Percentiles rank a stretch among this genome's conserved stretches.
Evolutionary conservation across 2,329 filamentous ascomycete genomes (phyloP).

Genomic region (Hypoxylon sp.): DNA sequence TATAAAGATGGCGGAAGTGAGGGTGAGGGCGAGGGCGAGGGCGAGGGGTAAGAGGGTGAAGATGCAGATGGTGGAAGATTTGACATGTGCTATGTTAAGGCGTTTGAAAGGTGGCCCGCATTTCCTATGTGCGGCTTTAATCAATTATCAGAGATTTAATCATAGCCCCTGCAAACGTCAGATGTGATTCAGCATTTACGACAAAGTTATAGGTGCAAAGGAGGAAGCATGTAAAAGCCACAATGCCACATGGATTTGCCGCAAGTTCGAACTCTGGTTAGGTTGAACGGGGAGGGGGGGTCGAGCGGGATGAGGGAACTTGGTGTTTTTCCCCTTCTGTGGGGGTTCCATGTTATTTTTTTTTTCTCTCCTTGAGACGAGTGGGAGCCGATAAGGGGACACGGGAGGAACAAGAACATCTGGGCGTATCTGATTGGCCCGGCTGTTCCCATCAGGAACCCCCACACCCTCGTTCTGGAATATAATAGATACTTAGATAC

Average conservation of each 20-base stretch:
- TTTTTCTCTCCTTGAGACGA: slow-evolving; percentile 6
- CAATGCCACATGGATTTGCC: slow-evolving; percentile 45
- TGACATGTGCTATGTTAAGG: slow-evolving; percentile 37
- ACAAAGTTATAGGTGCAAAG: slow-evolving; percentile 1
- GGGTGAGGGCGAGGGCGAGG: neutral
- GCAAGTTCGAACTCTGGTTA: slow-evolving; percentile 22
- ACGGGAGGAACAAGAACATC: slow-evolving; percentile 31
- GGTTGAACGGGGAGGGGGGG: neutral
- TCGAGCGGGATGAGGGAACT: slow-evolving; percentile 7
- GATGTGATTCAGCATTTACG: slow-evolving; percentile 28
- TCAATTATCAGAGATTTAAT: slow-evolving; percentile 45
- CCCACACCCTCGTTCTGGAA: slow-evolving; percentile 29
- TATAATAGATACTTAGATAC: slow-evolving; percentile 18
- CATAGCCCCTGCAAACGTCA: slow-evolving; percentile 28
- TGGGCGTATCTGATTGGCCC: slow-evolving; percentile 30
- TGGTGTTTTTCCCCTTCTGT: slow-evolving; percentile 20
- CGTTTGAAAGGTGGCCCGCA: slow-evolving; percentile 21
- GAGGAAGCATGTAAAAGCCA: slow-evolving; percentile 31
- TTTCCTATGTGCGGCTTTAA: slow-evolving; percentile 43
- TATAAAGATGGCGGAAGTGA: neutral
- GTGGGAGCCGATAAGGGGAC: slow-evolving; percentile 37
- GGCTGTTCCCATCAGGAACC: slow-evolving; percentile 40
- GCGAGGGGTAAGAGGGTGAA: slow-evolving; percentile 6
- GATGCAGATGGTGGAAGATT: slow-evolving; percentile 19
- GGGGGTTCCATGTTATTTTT: slow-evolving; percentile 27